Evolutionary conservation across 2,329 filamentous ascomycete species (phyloP), one percentile per base, ranked within the genome.

Genomic region (Trichophyton mentagrophytes): DNA sequence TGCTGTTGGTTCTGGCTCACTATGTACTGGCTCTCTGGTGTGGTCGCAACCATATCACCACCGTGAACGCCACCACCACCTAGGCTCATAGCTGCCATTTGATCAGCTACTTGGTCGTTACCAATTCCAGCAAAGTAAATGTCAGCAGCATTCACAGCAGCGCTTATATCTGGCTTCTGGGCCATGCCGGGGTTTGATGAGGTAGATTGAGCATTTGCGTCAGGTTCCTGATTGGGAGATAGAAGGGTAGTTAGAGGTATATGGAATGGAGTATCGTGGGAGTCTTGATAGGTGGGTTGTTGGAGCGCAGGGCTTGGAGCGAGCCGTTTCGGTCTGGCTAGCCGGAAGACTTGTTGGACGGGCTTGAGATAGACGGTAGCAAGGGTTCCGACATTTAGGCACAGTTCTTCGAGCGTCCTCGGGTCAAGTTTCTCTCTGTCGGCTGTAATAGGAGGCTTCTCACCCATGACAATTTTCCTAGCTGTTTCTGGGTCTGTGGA

Each of bases 311-410:
- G 91, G 1, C 87, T 92, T 59, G 95, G 89, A 60, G 85, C 80
- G 1, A 99, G 80, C 61, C 85, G 85, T 22, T 90, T 82, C 1
- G 89, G 87, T 13, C 93, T 83, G 11, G 93, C 92, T 17, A 86
- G 87, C 61, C 93, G 87, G 80, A 99, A 99, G 8, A 99, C 93
- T 60, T 93, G 92, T 72, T 97, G 90, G 4, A 99, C 92, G 2
- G 93, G 93, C 73, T 99, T 99, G 57, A 99, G 83, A 73, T 99
- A 99, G 58, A 99, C 92, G 0, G 93, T 99, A 2, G 93, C 93
- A 2, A 99, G 81, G 0, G 93, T 97, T 65, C 93, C 93, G 53
- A 99, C 91, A 67, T 92, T 95, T 62, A 99, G 82, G 70, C 93
- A 97, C 83, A 99, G 92, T 72, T 99, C 93, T 74, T 99, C 93